phyloP scores from a whole-genome alignment of 306 rosid species.

The Cucumis melo region DNA sequence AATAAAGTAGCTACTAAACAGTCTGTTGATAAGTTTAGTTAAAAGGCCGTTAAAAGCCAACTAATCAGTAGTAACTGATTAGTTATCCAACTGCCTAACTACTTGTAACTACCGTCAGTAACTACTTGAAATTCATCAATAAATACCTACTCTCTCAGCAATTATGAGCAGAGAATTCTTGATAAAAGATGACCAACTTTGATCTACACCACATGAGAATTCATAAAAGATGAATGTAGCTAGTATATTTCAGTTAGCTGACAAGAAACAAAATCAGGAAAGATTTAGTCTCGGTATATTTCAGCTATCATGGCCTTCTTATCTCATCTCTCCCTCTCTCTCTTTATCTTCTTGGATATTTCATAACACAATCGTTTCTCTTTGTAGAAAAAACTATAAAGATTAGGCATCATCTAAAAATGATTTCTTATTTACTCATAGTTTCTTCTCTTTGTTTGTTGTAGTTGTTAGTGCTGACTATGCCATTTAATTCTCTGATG shows the following conservation, averaged over 20 bases:
- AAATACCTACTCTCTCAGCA: too few relatives aligned
- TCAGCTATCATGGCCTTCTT: background rate
- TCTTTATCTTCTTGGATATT: background rate
- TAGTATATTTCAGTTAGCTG: background rate
- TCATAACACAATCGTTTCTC: background rate
- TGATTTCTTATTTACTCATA: background rate
- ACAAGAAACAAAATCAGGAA: background rate
- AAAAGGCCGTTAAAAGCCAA: too few relatives aligned
- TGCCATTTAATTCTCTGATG: constrained; percentile 15
- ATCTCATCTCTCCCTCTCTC: background rate
- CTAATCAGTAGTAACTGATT: too few relatives aligned
- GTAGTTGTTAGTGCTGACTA: constrained; percentile 10
- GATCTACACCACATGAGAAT: background rate
- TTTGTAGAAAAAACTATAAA: background rate
- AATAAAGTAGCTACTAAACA: too few relatives aligned
- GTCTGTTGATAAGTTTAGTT: too few relatives aligned
- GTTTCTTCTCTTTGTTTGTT: background rate
- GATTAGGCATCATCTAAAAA: background rate
- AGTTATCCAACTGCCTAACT: too few relatives aligned
- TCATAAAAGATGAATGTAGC: background rate
- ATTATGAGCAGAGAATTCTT: too few relatives aligned
- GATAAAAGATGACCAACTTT: too few relatives aligned
- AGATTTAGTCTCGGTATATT: background rate
- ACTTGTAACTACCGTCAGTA: too few relatives aligned
- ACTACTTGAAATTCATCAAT: too few relatives aligned